Evolutionary conservation across 2,329 filamentous ascomycete genomes (phyloP).

Genomic region (Ambrosiella xylebori): DNA sequence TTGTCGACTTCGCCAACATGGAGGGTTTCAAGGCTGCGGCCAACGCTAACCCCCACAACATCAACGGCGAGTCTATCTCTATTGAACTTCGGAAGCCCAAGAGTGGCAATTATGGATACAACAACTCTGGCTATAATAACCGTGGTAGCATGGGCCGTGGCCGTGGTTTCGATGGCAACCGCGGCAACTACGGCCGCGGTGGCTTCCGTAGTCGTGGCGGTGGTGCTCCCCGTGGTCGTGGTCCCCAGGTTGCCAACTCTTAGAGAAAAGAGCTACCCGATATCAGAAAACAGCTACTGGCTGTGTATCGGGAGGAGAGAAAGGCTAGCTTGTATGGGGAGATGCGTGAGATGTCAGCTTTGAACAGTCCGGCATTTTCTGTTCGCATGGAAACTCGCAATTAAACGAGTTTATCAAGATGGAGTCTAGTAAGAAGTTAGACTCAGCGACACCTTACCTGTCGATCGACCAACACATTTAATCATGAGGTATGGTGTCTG

Average conservation of each 20-base stretch:
- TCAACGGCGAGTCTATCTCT: conserved; percentile 66
- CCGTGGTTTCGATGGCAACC: conserved; percentile 44
- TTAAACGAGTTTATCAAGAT: background rate
- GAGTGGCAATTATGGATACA: conserved; percentile 52
- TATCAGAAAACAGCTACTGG: background rate
- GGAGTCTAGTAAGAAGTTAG: background rate
- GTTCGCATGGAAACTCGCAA: background rate
- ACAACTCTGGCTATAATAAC: conserved; percentile 45
- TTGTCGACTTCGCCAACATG: conserved; percentile 75
- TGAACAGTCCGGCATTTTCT: background rate
- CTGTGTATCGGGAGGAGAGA: background rate
- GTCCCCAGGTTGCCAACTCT: conserved; percentile 35
- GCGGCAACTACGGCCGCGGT: conserved; percentile 43
- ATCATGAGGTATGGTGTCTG: too few relatives aligned
- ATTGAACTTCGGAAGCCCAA: conserved; percentile 82
- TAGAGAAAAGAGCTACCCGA: conserved; percentile 17
- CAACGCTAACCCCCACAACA: conserved; percentile 66
- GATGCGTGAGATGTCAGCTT: background rate
- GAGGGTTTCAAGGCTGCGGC: conserved; percentile 72
- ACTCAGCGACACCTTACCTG: background rate
- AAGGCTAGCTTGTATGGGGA: background rate
- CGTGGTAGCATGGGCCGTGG: conserved; percentile 39
- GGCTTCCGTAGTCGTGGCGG: conserved; percentile 51
- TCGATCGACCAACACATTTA: too few relatives aligned
- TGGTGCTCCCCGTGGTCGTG: conserved; percentile 45